Percentiles rank a stretch among this genome's conserved stretches.
Conservation (phyloP, 306 rosid species). For the Trifolium subterraneum region DNA sequence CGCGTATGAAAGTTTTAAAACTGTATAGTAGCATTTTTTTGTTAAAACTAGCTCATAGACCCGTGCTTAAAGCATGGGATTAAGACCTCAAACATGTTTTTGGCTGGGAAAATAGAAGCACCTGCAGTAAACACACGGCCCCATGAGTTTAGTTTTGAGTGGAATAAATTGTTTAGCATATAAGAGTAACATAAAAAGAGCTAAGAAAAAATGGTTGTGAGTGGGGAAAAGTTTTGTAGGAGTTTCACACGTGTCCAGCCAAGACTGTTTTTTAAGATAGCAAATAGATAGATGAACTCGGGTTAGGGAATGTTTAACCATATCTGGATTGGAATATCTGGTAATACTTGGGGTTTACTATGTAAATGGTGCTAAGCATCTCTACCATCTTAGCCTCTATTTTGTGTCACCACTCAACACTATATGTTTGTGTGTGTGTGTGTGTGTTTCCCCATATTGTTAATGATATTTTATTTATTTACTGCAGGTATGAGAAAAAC, state of each 20-base stretch:
- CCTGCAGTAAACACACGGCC: too few species aligned
- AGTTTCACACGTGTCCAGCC: too few species aligned
- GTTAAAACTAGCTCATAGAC: neutral
- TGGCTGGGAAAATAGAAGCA: too few species aligned
- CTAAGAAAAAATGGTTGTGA: too few species aligned
- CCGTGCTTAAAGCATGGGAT: too few species aligned
- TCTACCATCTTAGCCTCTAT: conserved; percentile 13
- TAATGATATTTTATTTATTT: conserved; percentile 23
- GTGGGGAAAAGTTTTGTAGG: too few species aligned
- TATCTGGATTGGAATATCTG: conserved; percentile 1
- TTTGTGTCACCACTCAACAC: conserved; percentile 19
- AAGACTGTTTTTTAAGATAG: too few species aligned
- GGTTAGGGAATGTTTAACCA: neutral
- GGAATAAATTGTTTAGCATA: too few species aligned
- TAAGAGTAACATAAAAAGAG: too few species aligned
- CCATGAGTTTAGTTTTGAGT: too few species aligned
- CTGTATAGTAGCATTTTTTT: neutral
- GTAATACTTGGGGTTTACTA: conserved; percentile 3
- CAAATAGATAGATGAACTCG: neutral
- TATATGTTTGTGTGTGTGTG: neutral
- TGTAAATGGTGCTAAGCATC: conserved; percentile 29
- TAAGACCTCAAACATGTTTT: too few species aligned
- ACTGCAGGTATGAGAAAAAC: conserved; percentile 83
- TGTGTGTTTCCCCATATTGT: neutral
- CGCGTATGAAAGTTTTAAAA: conserved; percentile 9